Conservation (phyloP, 352 stramenopile species). For the Albugo candida region DNA sequence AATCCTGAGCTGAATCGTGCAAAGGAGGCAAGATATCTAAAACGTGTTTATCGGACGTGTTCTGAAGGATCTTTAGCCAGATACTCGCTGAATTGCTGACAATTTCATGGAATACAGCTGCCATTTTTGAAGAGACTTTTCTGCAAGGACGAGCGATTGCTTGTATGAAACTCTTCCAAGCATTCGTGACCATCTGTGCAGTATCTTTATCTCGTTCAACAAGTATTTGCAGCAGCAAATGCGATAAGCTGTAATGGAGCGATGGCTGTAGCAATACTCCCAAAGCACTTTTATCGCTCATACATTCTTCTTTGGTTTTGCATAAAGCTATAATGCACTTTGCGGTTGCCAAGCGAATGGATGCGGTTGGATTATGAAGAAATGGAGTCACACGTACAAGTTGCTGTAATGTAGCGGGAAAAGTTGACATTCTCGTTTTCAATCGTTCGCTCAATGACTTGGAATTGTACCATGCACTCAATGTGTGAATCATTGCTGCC, state of each 20-base stretch:
- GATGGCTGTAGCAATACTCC: not conserved
- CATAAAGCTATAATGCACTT: constrained; percentile 25
- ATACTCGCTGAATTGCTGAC: no score
- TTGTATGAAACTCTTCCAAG: constrained; percentile 16
- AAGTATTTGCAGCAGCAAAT: constrained; percentile 42
- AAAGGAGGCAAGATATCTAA: no score
- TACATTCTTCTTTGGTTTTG: no score
- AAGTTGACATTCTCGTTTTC: not conserved
- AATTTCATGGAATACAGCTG: no score
- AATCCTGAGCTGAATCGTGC: no score
- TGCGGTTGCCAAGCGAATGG: constrained; percentile 21
- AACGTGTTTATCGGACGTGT: no score
- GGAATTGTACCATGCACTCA: constrained; percentile 13
- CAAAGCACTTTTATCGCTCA: no score
- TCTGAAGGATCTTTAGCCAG: no score
- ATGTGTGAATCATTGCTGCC: constrained; percentile 5
- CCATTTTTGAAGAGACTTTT: no score
- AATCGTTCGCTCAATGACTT: no score
- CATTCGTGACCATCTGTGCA: constrained; percentile 12
- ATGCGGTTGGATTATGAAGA: constrained; percentile 23
- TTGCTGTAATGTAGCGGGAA: not conserved
- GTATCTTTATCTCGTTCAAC: constrained; percentile 17
- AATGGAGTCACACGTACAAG: constrained; percentile 4
- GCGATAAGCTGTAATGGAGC: constrained; percentile 20
- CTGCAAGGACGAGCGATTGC: no score